phyloP scores from a whole-genome alignment of 2,329 filamentous ascomycete species.

The Waltergamsia citrina region DNA sequence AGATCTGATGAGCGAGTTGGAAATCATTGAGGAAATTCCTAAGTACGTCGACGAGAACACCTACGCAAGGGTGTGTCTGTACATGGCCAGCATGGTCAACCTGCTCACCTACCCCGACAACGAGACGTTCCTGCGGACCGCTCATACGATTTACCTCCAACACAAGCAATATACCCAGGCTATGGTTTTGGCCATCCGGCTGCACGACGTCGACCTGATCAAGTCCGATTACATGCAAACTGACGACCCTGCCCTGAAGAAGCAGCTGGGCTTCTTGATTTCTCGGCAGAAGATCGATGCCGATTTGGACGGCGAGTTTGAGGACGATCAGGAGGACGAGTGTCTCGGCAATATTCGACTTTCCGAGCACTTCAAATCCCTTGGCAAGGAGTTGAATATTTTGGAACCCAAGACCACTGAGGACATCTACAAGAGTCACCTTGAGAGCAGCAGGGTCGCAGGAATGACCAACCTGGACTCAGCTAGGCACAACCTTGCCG shows the following conservation, averaged over 20 bases:
- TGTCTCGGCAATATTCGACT: conserved; percentile 82
- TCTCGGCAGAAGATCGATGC: conserved; percentile 84
- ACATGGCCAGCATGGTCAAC: conserved; percentile 99
- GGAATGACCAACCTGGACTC: conserved; percentile 94
- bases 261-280: conserved; percentile 89
- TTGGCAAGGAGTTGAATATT: conserved; percentile 94
- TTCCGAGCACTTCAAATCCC: conserved; percentile 83
- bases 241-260: conserved; percentile 72
- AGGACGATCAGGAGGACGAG: conserved; percentile 70
- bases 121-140: conserved; percentile 85
- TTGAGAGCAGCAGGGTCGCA: conserved; percentile 88
- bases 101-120: conserved; percentile 96
- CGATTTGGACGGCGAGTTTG: conserved; percentile 38
- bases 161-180: conserved; percentile 93
- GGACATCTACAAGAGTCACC: conserved; percentile 98
- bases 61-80: conserved; percentile 85
- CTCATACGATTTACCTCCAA: conserved; percentile 85
- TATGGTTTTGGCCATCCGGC: conserved; percentile 83
- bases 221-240: conserved; percentile 72
- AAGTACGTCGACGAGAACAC: conserved; percentile 90
- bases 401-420: conserved; percentile 94
- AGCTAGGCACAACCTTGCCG: conserved; percentile 88
- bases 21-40: conserved; percentile 89
- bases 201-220: conserved; percentile 83
- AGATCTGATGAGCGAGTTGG: conserved; percentile 90